phyloP scores from a whole-genome alignment of 23 red algal genomes.

The Gracilariopsis chorda region DNA sequence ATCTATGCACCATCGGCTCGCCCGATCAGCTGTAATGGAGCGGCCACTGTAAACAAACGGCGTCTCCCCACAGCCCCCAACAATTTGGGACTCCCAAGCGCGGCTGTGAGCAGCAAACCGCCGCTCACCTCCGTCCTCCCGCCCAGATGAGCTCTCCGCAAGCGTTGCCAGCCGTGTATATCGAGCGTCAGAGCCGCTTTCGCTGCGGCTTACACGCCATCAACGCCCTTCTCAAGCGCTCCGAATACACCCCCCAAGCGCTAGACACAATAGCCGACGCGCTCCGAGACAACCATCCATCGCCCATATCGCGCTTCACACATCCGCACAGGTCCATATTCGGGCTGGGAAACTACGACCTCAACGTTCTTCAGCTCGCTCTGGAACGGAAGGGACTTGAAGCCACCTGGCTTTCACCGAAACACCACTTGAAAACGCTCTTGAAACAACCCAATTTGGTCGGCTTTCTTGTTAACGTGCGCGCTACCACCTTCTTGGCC shows the following conservation, averaged over 20 bases:
- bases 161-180: neutral
- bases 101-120: no score
- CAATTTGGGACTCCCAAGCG: no score
- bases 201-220: constrained; percentile 65
- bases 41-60: no score
- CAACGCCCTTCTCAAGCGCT: constrained; percentile 30
- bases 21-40: no score
- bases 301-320: neutral
- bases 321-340: constrained; percentile 8
- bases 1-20: no score
- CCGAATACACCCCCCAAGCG: neutral
- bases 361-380: constrained; percentile 44
- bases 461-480: constrained; percentile 35
- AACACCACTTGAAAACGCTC: neutral
- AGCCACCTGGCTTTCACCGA: constrained; percentile 5
- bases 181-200: constrained; percentile 50
- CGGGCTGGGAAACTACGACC: constrained; percentile 49
- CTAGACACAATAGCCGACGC: constrained; percentile 17
- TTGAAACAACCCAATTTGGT: neutral
- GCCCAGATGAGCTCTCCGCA: neutral
- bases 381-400: constrained; percentile 3
- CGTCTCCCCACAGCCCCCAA: no score
- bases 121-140: no score
- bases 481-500: neutral
- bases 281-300: neutral